Base-by-base conservation (phyloP, 2,329 filamentous ascomycete genomes). In the Escovopsis weberi region DNA sequence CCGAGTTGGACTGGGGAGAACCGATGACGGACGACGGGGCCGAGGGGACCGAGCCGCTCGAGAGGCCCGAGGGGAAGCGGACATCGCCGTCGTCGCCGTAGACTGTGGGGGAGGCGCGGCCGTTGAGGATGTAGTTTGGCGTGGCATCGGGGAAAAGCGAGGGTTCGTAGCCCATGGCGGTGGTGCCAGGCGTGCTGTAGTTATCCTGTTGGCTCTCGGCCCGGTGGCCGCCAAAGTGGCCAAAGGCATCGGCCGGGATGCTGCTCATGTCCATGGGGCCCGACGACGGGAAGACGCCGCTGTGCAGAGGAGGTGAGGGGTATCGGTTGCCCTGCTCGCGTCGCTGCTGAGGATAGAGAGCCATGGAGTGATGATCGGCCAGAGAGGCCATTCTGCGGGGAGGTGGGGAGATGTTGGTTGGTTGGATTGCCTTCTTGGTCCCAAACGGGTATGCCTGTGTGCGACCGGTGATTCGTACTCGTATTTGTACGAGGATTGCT, bases 11-110 rank as follows among this genome's bases (percentile, higher is more conserved):
- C 52, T 77, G 74, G 26, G 80, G 80, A 19, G 80, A 84, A 44
- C 78, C 78, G 47, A 79, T 72, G 42, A 74, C 75, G 8, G 80
- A 83, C 1, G 79, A 82, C 6, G 78, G 67, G 4, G 75, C 75
- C 41, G 80, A 83, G 41, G 66, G 74, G 43, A 61, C 78, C 45
- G 75, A 81, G 23, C 68, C 69, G 46, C 71, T 77, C 47, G 70
- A 85, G 47, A 72, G 68, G 55, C 69, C 76, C 28, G 69, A 74
- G 12, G 70, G 67, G 23, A 71, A 54, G 45, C 63, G 61, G 55
- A 70, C 57, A 18, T 75, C 70, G 46, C 59, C 55, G 41, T 75
- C 72, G 36, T 75, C 73, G 18, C 59, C 53, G 50, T 69, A 74
- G 48, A 67, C 59, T 45, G 61, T 58, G 8, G 71, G 71, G 9